Evolutionary conservation across 192 early-diverging fungal genomes (phyloP).

Genomic region (Backusella australiensis): DNA sequence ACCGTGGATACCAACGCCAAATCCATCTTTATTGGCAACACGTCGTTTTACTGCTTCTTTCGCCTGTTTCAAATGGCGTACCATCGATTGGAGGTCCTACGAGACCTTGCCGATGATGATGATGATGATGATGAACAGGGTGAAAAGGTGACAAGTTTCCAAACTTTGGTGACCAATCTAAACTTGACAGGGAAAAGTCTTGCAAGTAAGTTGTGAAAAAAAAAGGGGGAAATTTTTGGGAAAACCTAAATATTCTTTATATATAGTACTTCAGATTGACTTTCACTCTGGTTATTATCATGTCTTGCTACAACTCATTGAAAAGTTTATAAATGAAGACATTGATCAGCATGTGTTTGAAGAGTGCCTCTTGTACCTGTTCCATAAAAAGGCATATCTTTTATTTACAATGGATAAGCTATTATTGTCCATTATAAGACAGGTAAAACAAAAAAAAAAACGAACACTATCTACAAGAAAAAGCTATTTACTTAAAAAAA

Average conservation of each 20-base stretch:
- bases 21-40: conserved; percentile 81
- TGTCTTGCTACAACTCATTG: conserved; percentile 70
- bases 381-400: conserved; percentile 83
- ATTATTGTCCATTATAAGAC: conserved; percentile 73
- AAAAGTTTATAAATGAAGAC: conserved; percentile 75
- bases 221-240: not conserved
- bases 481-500: not conserved
- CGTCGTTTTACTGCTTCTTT: conserved; percentile 76
- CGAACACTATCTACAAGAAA: not conserved
- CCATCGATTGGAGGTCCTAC: conserved; percentile 76
- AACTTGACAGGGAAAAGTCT: conserved; percentile 44
- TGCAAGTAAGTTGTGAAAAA: conserved; percentile 36
- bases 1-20: conserved; percentile 27
- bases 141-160: conserved; percentile 45
- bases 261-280: conserved; percentile 43
- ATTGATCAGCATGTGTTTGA: conserved; percentile 82
- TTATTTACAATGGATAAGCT: conserved; percentile 91
- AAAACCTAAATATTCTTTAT: not conserved
- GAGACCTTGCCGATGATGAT: conserved; percentile 62
- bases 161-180: conserved; percentile 54
- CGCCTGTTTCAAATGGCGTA: conserved; percentile 40
- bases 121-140: conserved; percentile 57
- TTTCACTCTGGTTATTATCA: conserved; percentile 66
- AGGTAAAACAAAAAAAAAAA: conserved; percentile 37
- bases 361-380: conserved; percentile 80